Evolutionary conservation across 2,329 filamentous ascomycete genomes (phyloP).

Genomic region (Bimuria novae-zelandiae): DNA sequence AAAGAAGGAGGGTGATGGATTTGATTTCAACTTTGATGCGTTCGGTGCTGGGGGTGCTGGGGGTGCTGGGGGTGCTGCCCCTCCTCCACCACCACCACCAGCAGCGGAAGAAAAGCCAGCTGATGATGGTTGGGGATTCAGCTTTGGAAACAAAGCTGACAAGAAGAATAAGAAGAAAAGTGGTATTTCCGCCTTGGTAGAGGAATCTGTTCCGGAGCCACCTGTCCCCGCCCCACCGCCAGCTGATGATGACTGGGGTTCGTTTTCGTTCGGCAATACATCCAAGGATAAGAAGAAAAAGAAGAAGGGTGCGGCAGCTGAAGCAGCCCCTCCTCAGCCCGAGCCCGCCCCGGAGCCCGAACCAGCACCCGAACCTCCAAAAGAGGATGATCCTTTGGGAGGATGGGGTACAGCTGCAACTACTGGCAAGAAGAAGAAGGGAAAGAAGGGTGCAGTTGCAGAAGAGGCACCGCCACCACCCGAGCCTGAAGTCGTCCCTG

Average conservation of each 20-base stretch:
- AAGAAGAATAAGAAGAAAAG: conserved; percentile 48
- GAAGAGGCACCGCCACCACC: conserved; percentile 13
- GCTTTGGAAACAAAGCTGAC: conserved; percentile 43
- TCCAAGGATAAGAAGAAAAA: conserved; percentile 44
- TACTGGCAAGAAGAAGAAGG: conserved; percentile 42
- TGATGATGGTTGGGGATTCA: conserved; percentile 41
- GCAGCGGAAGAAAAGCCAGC: conserved; percentile 27
- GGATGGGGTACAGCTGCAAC: conserved; percentile 36
- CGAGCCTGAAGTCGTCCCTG: conserved; percentile 21
- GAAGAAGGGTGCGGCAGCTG: conserved; percentile 36
- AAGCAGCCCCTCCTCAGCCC: conserved; percentile 20
- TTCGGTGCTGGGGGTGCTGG: conserved; percentile 24
- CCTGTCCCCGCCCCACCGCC: conserved; percentile 25
- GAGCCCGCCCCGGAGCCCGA: conserved; percentile 31
- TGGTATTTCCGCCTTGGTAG: conserved; percentile 27
- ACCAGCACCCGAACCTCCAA: conserved; percentile 36
- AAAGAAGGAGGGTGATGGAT: conserved; percentile 43
- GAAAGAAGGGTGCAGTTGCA: conserved; percentile 50
- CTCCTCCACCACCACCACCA: conserved; percentile 13
- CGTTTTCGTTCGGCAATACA: conserved; percentile 31
- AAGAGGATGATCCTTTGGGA: conserved; percentile 32
- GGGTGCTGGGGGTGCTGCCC: conserved; percentile 17
- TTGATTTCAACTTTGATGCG: conserved; percentile 44
- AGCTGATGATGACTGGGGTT: conserved; percentile 29
- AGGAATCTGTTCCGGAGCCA: conserved; percentile 31